Evolutionary conservation across 257 asterid genomes (phyloP).

Genomic region (Striga asiatica): DNA sequence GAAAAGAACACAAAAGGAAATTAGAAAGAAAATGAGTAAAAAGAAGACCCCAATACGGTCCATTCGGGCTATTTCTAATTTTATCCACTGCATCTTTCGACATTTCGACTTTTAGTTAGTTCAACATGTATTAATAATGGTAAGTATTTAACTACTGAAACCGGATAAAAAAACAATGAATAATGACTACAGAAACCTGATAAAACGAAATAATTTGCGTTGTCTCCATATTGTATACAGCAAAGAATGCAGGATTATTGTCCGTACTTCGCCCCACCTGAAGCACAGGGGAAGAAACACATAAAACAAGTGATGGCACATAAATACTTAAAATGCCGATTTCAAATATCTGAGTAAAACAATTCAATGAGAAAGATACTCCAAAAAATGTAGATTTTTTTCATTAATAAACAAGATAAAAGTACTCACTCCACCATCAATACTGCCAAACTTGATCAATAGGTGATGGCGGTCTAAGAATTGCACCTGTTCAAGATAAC

Average conservation of each 20-base stretch:
- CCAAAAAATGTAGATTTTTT: neutral
- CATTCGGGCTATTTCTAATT: too few species aligned
- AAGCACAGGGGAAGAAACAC: conserved; percentile 14
- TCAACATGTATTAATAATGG: too few species aligned
- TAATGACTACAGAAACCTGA: conserved; percentile 42
- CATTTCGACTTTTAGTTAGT: too few species aligned
- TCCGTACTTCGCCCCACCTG: conserved; percentile 80
- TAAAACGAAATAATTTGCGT: conserved; percentile 79
- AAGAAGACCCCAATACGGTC: too few species aligned
- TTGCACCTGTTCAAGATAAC: conserved; percentile 59
- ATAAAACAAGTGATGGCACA: neutral
- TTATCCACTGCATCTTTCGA: neutral
- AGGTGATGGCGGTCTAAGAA: conserved; percentile 88
- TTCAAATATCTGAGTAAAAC: neutral
- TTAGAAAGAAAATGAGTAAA: neutral
- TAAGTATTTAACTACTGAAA: neutral
- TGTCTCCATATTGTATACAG: conserved; percentile 94
- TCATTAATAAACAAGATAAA: conserved; percentile 15
- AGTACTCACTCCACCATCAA: conserved; percentile 89
- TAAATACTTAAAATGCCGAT: neutral
- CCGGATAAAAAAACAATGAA: neutral
- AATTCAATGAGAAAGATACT: neutral
- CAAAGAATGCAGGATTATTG: conserved; percentile 88
- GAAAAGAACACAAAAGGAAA: conserved; percentile 4
- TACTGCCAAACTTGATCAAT: conserved; percentile 90